A percentile compares a stretch with the other conserved stretches of the same genome.
Evolutionary conservation across 1,284 basidiomycete species (phyloP).

Genomic region (Hortiboletus rubellus): DNA sequence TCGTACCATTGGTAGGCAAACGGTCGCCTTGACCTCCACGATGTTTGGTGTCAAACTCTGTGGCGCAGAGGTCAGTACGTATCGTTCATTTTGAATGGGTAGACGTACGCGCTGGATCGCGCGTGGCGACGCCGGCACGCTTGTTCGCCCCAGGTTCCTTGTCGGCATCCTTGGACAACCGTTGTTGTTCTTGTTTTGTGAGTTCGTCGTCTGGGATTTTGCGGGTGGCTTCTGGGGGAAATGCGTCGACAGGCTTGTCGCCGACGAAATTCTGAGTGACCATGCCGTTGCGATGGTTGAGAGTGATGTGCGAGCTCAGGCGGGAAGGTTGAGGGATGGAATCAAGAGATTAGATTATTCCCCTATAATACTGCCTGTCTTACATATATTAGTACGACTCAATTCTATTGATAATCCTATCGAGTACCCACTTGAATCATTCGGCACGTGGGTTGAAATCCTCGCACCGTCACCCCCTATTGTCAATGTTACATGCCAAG

Average conservation of each 20-base stretch:
- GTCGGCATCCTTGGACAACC: slow-evolving; percentile 7
- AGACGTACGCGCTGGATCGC: slow-evolving; percentile 17
- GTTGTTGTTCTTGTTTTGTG: slow-evolving; percentile 8
- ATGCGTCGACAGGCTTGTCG: slow-evolving; percentile 18
- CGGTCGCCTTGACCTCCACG: slow-evolving; percentile 9
- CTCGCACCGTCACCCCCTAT: no score
- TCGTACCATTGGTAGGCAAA: neutral
- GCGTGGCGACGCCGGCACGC: slow-evolving; percentile 22
- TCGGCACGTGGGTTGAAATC: no score
- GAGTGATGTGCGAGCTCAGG: no score
- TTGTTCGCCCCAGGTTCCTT: slow-evolving; percentile 17
- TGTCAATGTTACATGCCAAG: no score
- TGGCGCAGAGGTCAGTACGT: neutral
- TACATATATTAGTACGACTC: no score
- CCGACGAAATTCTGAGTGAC: slow-evolving; percentile 21
- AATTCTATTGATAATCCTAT: no score
- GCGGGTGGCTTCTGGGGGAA: slow-evolving; percentile 13
- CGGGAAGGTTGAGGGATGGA: no score
- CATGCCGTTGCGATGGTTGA: slow-evolving; percentile 2
- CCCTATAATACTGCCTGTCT: no score
- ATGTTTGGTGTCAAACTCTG: slow-evolving; percentile 17
- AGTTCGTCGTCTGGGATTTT: slow-evolving; percentile 25
- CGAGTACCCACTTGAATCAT: no score
- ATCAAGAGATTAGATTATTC: no score
- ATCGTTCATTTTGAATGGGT: neutral